Conservation (phyloP, 2,329 filamentous ascomycete genomes). For the Septoria petroselini region DNA sequence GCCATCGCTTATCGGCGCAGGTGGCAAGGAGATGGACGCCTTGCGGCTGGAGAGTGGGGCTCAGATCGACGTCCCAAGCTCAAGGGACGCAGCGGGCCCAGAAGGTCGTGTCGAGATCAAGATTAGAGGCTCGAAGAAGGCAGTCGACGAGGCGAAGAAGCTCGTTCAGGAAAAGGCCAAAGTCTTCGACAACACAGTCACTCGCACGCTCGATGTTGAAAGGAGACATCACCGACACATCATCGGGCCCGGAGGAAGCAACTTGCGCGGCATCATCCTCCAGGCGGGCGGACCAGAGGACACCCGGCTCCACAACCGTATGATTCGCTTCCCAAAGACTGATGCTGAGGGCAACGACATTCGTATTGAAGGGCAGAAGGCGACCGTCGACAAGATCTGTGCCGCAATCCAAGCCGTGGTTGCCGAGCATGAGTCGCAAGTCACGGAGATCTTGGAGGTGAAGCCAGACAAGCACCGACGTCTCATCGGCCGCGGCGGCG, state of each 20-base stretch:
- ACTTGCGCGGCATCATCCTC: constrained; percentile 79
- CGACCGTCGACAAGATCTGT: constrained; percentile 85
- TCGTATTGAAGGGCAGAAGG: constrained; percentile 79
- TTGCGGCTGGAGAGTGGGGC: constrained; percentile 80
- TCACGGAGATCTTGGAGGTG: constrained; percentile 74
- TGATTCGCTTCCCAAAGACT: constrained; percentile 90
- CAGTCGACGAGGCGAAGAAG: constrained; percentile 90
- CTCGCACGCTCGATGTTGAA: constrained; percentile 82
- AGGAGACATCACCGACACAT: constrained; percentile 87
- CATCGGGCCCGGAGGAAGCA: constrained; percentile 82
- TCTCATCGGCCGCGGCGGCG: constrained; percentile 88
- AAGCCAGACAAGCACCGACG: constrained; percentile 85
- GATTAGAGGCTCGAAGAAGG: constrained; percentile 86
- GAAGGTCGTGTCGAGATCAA: constrained; percentile 76
- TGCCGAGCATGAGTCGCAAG: constrained; percentile 76
- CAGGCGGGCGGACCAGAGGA: constrained; percentile 88
- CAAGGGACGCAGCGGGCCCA: constrained; percentile 64
- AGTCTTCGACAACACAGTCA: constrained; percentile 85
- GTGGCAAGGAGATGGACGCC: constrained; percentile 86
- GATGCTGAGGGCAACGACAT: constrained; percentile 76
- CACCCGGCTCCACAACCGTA: constrained; percentile 75
- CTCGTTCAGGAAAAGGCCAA: constrained; percentile 80
- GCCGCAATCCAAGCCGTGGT: constrained; percentile 78
- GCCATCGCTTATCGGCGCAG: constrained; percentile 87
- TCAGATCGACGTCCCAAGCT: constrained; percentile 85